These are phyloP conservation scores for Globisporangium nagaii DNA, from an alignment of 352 stramenopile species.

Conservation along the genomic window DNA sequence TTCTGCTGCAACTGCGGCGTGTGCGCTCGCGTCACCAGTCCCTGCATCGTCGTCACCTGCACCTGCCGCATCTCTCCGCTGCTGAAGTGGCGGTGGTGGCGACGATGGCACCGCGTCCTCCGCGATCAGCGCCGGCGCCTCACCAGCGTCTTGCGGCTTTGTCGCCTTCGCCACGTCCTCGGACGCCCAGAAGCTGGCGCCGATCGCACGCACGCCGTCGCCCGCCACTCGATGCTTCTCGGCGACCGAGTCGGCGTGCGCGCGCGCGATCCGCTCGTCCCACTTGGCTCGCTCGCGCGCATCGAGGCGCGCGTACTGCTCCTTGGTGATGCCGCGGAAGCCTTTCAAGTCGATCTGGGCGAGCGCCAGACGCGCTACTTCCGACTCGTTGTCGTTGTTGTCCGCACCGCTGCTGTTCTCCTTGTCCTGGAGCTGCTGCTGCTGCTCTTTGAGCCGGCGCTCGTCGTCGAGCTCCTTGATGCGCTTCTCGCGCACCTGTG, in stretches of 20 bases:
- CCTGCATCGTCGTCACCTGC: too few species aligned
- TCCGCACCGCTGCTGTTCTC: slow-evolving; percentile 8
- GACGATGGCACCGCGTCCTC: too few species aligned
- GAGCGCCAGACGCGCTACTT: too few species aligned
- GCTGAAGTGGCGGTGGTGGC: too few species aligned
- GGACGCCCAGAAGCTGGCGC: slow-evolving; percentile 42
- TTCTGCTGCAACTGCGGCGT: not conserved
- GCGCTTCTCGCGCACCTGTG: slow-evolving; percentile 54
- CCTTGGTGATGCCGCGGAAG: slow-evolving; percentile 60
- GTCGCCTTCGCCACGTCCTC: slow-evolving; percentile 4
- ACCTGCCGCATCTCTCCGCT: too few species aligned
- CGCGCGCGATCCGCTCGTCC: slow-evolving; percentile 52
- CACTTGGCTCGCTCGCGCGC: slow-evolving; percentile 40
- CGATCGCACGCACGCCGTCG: slow-evolving; percentile 37
- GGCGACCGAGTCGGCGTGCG: slow-evolving; percentile 32
- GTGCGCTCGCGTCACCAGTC: too few species aligned
- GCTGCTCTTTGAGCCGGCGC: slow-evolving; percentile 7
- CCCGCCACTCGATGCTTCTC: slow-evolving; percentile 33
- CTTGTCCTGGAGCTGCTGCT: slow-evolving; percentile 28
- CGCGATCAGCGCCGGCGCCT: not conserved
- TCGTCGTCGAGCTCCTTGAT: slow-evolving; percentile 52
- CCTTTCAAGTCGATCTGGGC: slow-evolving; percentile 32
- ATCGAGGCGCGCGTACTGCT: slow-evolving; percentile 49
- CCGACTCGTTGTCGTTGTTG: slow-evolving; percentile 4
- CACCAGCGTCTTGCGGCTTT: not conserved